Base-by-base conservation (phyloP, 441 rosid genomes). In the Gossypium aridum region DNA sequence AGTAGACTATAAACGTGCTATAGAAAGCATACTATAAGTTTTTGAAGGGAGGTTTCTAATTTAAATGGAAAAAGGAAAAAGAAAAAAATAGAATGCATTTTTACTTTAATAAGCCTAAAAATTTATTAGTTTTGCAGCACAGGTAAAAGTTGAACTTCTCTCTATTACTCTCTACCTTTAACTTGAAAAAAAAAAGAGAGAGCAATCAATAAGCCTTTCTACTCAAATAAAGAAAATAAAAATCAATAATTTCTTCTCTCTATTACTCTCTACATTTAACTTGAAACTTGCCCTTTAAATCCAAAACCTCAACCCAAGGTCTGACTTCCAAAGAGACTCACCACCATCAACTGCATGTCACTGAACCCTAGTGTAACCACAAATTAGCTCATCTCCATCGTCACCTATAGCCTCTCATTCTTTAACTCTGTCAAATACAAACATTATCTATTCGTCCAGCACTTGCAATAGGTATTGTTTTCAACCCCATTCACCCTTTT, bases 341-440 rank as follows among this genome's bases (percentile, higher is more conserved):
- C 49, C 55, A 34, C 56, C 17, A 56, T 64, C 16, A 59, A 80
- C 0, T 82, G 85, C 60, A 86, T 83, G 67, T 86, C 89, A 51
- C 80, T 83, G 86, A 88, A 70, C 26, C 85, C 95, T 16, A 88
- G 93, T 3, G 92, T 97, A 1, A 97, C 94, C 12, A 80, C 86
- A 0, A 95, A 92, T 51, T 91, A 97, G 54, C 70, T 92, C 28
- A 83, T 91, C 73, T 84, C 95, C 23, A 85, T 89, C 74, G 88
- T 80, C 0, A 72, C 97, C n/a, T 94, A 94, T 87, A 79, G 86
- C 22, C 91, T 90, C 64, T 92, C 91, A 2, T 88, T 90, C 81
- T 83, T 90, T 82, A 88, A 87, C 77, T 82, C 90, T 64, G 81
- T 91, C 76, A 97, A 90, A 80, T 92, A 92, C 83, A 94, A 97